Evolutionary conservation across 352 stramenopile genomes (phyloP).

Genomic region (Ophiocytium majus): DNA sequence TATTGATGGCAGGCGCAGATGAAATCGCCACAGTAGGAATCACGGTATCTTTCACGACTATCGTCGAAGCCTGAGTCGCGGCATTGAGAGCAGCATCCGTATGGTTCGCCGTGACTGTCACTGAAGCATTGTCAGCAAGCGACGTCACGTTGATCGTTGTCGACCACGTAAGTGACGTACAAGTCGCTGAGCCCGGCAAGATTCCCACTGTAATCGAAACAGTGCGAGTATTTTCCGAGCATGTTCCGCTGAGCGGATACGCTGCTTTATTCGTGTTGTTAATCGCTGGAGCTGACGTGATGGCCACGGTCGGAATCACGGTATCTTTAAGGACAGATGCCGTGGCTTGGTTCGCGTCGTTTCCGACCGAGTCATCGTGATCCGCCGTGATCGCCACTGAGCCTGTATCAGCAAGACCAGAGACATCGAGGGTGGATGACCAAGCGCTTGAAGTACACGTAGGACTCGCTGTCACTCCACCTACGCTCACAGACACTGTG

Average conservation of each 20-base stretch:
- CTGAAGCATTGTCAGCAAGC: background rate
- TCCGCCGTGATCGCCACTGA: background rate
- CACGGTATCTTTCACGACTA: conserved; percentile 5
- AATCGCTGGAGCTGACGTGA: background rate
- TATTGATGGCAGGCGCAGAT: background rate
- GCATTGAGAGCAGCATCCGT: background rate
- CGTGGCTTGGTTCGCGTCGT: background rate
- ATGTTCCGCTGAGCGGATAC: background rate
- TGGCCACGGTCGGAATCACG: background rate
- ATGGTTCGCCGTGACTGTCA: background rate
- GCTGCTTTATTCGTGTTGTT: conserved; percentile 3
- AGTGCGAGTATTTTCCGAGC: background rate
- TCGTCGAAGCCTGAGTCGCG: background rate
- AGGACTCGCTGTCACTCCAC: background rate
- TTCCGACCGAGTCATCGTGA: background rate
- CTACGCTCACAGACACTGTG: background rate
- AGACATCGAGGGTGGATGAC: background rate
- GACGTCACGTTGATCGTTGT: background rate
- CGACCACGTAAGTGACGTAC: background rate
- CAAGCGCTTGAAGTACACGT: background rate
- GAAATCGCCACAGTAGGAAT: conserved; percentile 14
- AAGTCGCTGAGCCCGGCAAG: background rate
- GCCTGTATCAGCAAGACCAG: background rate
- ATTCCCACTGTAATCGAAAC: background rate
- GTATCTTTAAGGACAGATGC: background rate